Conservation (phyloP, 176 grass and related monocot genomes). For the Zea mays region DNA sequence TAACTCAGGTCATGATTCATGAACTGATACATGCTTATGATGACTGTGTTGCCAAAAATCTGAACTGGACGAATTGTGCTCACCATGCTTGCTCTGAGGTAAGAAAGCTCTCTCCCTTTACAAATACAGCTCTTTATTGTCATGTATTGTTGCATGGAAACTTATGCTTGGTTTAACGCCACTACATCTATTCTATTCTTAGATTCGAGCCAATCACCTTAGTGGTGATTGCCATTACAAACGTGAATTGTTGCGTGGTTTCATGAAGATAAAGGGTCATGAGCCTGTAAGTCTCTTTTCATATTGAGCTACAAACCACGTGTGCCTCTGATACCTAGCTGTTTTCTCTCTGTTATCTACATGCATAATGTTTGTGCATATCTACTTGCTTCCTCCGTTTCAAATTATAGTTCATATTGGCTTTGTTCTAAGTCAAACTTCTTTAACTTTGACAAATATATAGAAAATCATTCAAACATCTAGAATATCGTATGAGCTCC, state of each 20-base stretch:
- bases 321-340: neutral
- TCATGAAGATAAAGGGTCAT: conserved; percentile 89
- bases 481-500: neutral
- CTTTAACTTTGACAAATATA: neutral
- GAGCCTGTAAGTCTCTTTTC: conserved; percentile 67
- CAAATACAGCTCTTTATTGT: neutral
- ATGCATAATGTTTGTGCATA: neutral
- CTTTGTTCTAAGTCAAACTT: neutral
- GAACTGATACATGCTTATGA: conserved; percentile 96
- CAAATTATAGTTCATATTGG: neutral
- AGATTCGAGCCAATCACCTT: conserved; percentile 96
- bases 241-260: conserved; percentile 76
- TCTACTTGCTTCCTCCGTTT: neutral
- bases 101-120: conserved; percentile 26
- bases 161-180: neutral
- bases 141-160: conserved; percentile 11
- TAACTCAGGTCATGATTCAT: conserved; percentile 79
- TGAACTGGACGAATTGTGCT: conserved; percentile 85
- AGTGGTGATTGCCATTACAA: conserved; percentile 97
- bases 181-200: neutral
- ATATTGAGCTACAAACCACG: neutral
- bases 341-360: conserved; percentile 14
- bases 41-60: conserved; percentile 76
- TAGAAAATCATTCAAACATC: neutral
- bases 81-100: conserved; percentile 99